Conservation (phyloP, 2,329 filamentous ascomycete genomes). For the Fusarium newnesense region DNA sequence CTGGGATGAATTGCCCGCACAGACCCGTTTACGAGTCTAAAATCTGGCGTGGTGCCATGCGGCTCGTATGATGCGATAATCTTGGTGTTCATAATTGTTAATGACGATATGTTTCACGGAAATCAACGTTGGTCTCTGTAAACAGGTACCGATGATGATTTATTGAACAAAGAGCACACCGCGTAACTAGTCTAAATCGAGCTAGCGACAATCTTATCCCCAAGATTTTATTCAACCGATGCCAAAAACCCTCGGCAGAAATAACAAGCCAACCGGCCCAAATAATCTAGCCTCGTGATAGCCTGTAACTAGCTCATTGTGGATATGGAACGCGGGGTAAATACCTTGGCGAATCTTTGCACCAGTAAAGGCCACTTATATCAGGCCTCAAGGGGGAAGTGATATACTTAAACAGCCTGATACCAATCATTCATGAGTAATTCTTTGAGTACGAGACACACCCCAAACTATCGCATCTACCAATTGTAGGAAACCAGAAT, state of each 20-base stretch:
- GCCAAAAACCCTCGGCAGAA: not conserved
- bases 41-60: not conserved
- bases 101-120: not conserved
- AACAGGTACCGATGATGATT: not conserved
- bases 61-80: not conserved
- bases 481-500: not conserved
- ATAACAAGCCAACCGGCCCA: not conserved
- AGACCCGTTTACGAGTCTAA: not conserved
- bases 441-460: not conserved
- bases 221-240: not conserved
- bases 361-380: not conserved
- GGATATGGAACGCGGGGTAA: not conserved
- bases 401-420: not conserved
- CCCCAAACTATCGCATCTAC: not conserved
- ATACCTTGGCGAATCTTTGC: not conserved
- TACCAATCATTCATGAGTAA: not conserved
- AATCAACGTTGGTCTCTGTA: not conserved
- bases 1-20: not conserved
- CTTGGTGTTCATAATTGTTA: not conserved
- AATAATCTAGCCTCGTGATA: not conserved
- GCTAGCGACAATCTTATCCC: not conserved
- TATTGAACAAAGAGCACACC: not conserved
- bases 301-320: not conserved
- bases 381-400: not conserved
- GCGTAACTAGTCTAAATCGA: not conserved